phyloP scores from a whole-genome alignment of 2,329 filamentous ascomycete genomes.

The Passalora sequoiae region DNA sequence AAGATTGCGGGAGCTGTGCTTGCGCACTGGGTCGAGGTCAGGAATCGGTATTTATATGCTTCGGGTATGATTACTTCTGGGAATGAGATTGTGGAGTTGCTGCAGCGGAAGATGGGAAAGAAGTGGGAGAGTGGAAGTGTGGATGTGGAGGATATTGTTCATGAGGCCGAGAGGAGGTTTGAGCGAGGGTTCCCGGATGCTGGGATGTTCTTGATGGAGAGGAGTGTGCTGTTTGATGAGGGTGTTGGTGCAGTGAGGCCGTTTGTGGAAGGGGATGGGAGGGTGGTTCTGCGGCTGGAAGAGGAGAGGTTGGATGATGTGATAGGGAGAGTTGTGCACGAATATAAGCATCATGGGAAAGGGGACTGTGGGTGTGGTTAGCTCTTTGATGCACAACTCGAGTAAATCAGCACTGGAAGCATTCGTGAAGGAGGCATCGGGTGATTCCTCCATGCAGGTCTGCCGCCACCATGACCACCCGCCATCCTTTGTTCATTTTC shows the following conservation, averaged over 20 bases:
- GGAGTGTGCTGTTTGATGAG: slow-evolving; percentile 36
- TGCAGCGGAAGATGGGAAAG: slow-evolving; percentile 28
- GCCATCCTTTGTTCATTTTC: too few species aligned
- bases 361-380: slow-evolving; percentile 34
- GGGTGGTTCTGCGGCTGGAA: slow-evolving; percentile 16
- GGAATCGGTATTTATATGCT: slow-evolving; percentile 36
- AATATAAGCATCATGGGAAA: slow-evolving; percentile 24
- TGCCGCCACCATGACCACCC: too few species aligned
- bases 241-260: slow-evolving; percentile 22
- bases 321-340: slow-evolving; percentile 20
- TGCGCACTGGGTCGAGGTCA: slow-evolving; percentile 32
- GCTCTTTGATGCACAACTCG: too few species aligned
- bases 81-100: slow-evolving; percentile 30
- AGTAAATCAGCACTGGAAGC: too few species aligned
- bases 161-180: slow-evolving; percentile 34
- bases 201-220: slow-evolving; percentile 37
- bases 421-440: too few species aligned
- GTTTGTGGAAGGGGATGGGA: slow-evolving; percentile 26
- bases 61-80: slow-evolving; percentile 32
- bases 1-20: slow-evolving; percentile 28
- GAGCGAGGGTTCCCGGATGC: slow-evolving; percentile 36
- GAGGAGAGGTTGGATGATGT: slow-evolving; percentile 18
- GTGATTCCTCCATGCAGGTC: too few species aligned
- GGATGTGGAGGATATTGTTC: slow-evolving; percentile 33
- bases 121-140: slow-evolving; percentile 32